Evolutionary conservation across 768 basidiomycete species (phyloP), one percentile per base, ranked within the genome.

Genomic region (Lentinula boryana): DNA sequence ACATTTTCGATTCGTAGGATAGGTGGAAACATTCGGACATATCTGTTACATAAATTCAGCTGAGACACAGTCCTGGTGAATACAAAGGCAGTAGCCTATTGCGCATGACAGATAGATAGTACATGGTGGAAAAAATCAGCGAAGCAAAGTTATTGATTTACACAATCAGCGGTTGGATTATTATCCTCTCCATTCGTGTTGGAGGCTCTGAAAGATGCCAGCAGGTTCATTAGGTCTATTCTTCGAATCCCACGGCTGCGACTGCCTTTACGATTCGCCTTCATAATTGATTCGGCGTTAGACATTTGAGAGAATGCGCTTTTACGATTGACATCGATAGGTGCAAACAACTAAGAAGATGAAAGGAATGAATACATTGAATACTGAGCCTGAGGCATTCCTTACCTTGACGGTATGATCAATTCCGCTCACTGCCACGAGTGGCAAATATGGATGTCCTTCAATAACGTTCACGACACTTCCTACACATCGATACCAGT

Each of bases 341-440:
- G 87, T 1, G 84, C 82, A 70, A 91, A 92, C 33, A 91, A 70
- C 89, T 91, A 61, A 48, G 49, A 43, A 56, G 48, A 21, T 21
- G 49, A 12, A 32, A 12, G 31, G 31, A 54, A 13, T 16, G n/a
- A 21, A 23, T 15, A n/a, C 9, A 50, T 44, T 16, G 6, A 4
- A 27, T 27, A 27, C 36, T 38, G 36, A 38, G 36, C 13, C 9
- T 38, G 7, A 63, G 35, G 46, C 41, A 41, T 36, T 48, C 54
- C 57, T 63, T 60, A 89, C 90, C 80, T 96, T 95, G 51, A 95
- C 81, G 9, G 91, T 91, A 10, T 79, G 75, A 67, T 95, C 94
- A 53, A 96, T 94, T 1, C 94, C 94, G 69, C 88, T 91, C 48
- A 89, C 86, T 3, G 93, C 92, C n/a, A 93, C 70, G 21, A 95